Evolutionary conservation across 2,329 filamentous ascomycete genomes (phyloP), one percentile per base, ranked within the genome.

Genomic region (Colletotrichum tanaceti): DNA sequence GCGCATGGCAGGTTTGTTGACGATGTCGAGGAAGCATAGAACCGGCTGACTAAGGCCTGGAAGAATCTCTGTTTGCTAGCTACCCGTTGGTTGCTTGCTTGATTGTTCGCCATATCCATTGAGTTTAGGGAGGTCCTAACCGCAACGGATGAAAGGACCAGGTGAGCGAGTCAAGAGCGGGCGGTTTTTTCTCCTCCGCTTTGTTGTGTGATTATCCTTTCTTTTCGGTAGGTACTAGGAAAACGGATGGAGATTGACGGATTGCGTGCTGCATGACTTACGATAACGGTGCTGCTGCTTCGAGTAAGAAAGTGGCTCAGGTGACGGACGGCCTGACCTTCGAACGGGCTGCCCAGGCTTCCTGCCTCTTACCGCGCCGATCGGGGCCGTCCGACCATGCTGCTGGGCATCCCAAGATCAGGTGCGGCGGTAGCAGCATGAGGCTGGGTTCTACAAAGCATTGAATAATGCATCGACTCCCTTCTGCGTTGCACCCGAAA

Each of bases 131-230:
- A 54, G 35, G 47, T n/a, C 59, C 41, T 43, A 20, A 47, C n/a
- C 16, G 62, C 54, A 44, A 43, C 57, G 32, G 55, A 61, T 41
- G 63, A 61, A 54, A 50, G 50, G 32, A 35, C 66, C 54, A 66
- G 50, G 66, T 57, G 62, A 69, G 46, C 66, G 62, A 69, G 66
- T 69, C 66, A 69, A 66, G 66, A 32, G 46, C 35, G 20, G 60
- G 32, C 47, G 46, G 62, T n/a, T 43, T 55, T 65, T 39, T 57
- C 47, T 50, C 32, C 44, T 50, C 55, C 47, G n/a, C 24, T 49
- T 57, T 60, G 46, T 39, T 50, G 24, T 43, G 49, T n/a, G n/a
- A n/a, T 38, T 55, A 18, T 39, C 20, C 55, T 65, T 39, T 54
- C 22, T 59, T 49, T 20, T 32, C 49, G 44, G 24, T 49, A 61